These are phyloP conservation scores for Citrus hindsii DNA, from an alignment of 345 rosid genomes.

Conservation along the genomic window DNA sequence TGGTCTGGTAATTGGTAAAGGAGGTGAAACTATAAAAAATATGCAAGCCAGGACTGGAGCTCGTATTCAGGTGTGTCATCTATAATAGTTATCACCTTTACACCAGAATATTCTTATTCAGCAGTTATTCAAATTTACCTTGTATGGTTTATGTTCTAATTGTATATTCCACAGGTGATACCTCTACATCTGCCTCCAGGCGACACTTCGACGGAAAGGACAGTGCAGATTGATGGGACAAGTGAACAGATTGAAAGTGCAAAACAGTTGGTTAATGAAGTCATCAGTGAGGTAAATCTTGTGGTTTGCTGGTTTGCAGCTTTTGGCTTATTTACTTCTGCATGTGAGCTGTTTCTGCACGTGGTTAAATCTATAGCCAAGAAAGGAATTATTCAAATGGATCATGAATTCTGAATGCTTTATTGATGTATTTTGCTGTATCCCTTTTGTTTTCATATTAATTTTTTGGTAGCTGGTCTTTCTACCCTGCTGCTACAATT, in stretches of 20 bases:
- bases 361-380: neutral
- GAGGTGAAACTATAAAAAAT: slow-evolving; percentile 95
- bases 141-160: neutral
- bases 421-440: neutral
- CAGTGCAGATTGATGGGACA: slow-evolving; percentile 88
- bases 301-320: slow-evolving; percentile 26
- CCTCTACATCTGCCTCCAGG: slow-evolving; percentile 98
- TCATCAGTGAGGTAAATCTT: slow-evolving; percentile 89
- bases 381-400: neutral
- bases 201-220: slow-evolving; percentile 72
- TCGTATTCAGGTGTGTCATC: slow-evolving; percentile 79
- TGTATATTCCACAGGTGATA: slow-evolving; percentile 56
- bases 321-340: slow-evolving; percentile 6
- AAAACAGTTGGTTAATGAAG: slow-evolving; percentile 86
- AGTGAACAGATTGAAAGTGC: slow-evolving; percentile 88
- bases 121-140: neutral
- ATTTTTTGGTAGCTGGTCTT: neutral
- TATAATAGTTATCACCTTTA: neutral
- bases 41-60: slow-evolving; percentile 95
- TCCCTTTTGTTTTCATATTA: neutral
- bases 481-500: neutral
- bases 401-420: neutral
- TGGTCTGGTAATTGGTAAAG: slow-evolving; percentile 99
- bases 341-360: neutral
- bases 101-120: neutral